A percentile compares a stretch with the other conserved stretches of the same genome.
These are phyloP conservation scores for Orbilia brochopaga DNA, from an alignment of 2,329 filamentous ascomycete genomes.

Conservation along the genomic window DNA sequence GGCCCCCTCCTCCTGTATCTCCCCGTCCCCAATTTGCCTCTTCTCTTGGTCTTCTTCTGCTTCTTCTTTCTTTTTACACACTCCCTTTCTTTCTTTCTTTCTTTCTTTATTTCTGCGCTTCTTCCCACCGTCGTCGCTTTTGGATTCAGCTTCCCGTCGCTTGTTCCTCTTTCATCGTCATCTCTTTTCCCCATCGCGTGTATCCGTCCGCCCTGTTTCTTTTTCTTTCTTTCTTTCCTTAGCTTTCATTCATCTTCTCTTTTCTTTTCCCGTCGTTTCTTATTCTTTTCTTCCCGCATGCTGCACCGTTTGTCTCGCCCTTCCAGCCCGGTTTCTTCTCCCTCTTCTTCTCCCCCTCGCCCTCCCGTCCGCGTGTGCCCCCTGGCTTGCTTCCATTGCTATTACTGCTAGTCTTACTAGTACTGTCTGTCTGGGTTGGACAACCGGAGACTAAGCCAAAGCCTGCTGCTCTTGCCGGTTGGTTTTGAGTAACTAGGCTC, in stretches of 20 bases:
- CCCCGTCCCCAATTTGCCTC: too few species aligned
- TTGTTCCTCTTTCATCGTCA: constrained; percentile 6
- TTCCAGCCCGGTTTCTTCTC: constrained; percentile 5
- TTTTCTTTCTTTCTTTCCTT: not conserved
- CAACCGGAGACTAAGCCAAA: too few species aligned
- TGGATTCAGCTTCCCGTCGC: too few species aligned
- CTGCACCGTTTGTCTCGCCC: constrained; percentile 4
- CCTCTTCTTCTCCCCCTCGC: not conserved
- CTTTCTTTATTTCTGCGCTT: not conserved
- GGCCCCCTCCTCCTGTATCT: constrained; percentile 32
- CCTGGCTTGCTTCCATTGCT: not conserved
- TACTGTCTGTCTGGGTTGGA: too few species aligned
- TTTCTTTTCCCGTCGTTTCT: constrained; percentile 1
- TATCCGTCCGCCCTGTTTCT: too few species aligned
- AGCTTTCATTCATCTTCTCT: not conserved
- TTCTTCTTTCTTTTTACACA: not conserved
- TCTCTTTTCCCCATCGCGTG: constrained; percentile 1
- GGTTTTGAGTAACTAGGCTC: not conserved
- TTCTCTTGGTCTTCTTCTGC: not conserved
- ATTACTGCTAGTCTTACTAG: too few species aligned
- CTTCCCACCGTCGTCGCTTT: constrained; percentile 7
- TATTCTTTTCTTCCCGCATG: not conserved
- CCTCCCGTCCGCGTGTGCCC: not conserved
- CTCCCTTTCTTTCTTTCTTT: constrained; percentile 7
- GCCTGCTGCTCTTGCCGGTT: too few species aligned